Conservation (phyloP, 73 alveolate genomes). For the Uronychia binucleata region DNA sequence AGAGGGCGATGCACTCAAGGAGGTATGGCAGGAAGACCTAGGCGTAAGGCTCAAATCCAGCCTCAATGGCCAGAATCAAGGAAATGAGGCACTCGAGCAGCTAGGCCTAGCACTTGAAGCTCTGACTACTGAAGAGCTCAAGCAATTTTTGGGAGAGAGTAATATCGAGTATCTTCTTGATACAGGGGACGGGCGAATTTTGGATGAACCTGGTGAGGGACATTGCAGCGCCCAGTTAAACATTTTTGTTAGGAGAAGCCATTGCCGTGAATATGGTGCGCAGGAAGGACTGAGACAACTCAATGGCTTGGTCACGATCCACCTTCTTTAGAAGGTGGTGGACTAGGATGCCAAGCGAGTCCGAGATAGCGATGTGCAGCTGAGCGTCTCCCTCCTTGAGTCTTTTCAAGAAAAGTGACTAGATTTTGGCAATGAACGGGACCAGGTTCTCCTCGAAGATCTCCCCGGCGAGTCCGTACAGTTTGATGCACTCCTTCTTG, state of each 20-base stretch:
- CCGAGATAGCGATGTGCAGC: slow-evolving; percentile 52
- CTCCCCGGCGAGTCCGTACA: slow-evolving; percentile 72
- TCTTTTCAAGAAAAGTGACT: slow-evolving; percentile 39
- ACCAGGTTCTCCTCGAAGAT: slow-evolving; percentile 60
- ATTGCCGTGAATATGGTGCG: neutral
- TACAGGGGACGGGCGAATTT: neutral
- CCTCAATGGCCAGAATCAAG: slow-evolving; percentile 85
- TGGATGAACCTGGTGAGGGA: neutral
- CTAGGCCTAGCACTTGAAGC: slow-evolving; percentile 80
- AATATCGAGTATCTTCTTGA: neutral
- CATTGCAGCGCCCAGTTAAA: neutral
- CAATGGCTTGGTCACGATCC: slow-evolving; percentile 7
- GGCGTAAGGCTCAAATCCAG: slow-evolving; percentile 85
- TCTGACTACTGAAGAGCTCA: slow-evolving; percentile 26
- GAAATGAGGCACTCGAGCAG: slow-evolving; percentile 82
- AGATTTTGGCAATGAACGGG: slow-evolving; percentile 62
- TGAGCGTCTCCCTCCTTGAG: slow-evolving; percentile 61
- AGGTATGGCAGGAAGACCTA: slow-evolving; percentile 79
- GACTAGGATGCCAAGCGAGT: slow-evolving; percentile 51
- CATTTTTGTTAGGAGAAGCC: neutral
- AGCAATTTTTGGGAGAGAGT: slow-evolving; percentile 10
- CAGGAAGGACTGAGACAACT: neutral
- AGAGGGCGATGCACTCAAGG: slow-evolving; percentile 77
- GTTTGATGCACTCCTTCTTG: slow-evolving; percentile 65
- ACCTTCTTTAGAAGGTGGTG: slow-evolving; percentile 58